Base-by-base conservation (phyloP, 2,329 filamentous ascomycete species). In the Paecilomyces sp. region DNA sequence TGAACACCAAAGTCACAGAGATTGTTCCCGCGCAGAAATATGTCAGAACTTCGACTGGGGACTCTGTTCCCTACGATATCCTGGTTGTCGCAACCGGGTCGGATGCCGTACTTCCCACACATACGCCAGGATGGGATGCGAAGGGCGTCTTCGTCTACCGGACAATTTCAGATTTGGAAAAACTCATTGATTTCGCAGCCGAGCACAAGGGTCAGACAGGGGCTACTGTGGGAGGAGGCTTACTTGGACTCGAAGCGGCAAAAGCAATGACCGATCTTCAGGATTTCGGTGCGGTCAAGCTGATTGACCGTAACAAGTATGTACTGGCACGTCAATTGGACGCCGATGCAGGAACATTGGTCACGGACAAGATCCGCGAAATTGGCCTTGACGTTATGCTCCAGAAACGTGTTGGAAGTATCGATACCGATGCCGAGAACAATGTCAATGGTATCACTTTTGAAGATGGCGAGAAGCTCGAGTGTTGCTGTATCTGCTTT, bases 261-360 rank as follows among this genome's bases (percentile, higher is more conserved):
- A 94, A 96, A 68, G 92, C 92, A 1, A 92, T 96, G 90, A 88
- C 92, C 79, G 91, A 96, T 69, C 78, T 96, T 8, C 82, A 89
- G 66, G 84, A 86, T 57, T 95, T 89, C 69, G 80, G 82, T 12
- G 84, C 85, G 60, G 88, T 96, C 57, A 89, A 87, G 65, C 78
- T 96, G 8, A 85, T 96, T 57, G 92, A 96, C 74, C 82, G 90
- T 57, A 93, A 92, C 68, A 77, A 83, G 65, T 96, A 91, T 89
- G 88, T 96, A 0, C 74, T 96, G 52, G 90, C 88, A 58, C 82
- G 92, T 58, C 92, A 96, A 69, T 77, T 96, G 1, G 92, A 97
- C 69, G 81, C 79, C 8, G 91, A 95, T 71, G 92, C 91, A 0
- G 92, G 92, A 1, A 82, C 76, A 13, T 85, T 96, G 79, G 92